These are phyloP conservation scores for Scheffersomyces amazonensis DNA, from an alignment of 805 yeast species.

Conservation along the genomic window DNA sequence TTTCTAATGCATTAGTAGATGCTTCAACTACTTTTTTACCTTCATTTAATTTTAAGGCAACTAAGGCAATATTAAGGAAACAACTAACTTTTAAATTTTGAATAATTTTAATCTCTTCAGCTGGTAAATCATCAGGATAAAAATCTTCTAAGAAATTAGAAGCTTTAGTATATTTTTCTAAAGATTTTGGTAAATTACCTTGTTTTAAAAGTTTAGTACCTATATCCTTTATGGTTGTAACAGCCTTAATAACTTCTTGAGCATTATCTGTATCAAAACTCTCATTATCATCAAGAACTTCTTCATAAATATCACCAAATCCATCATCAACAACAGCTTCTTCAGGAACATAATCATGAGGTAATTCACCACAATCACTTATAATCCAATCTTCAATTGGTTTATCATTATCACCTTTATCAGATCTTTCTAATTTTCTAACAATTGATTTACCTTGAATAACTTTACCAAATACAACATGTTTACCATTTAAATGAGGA, in stretches of 20 bases:
- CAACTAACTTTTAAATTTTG: slow-evolving; percentile 59
- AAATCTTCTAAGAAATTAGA: slow-evolving; percentile 65
- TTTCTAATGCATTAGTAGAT: slow-evolving; percentile 65
- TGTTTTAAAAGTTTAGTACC: slow-evolving; percentile 76
- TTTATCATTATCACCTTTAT: slow-evolving; percentile 63
- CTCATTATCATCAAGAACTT: slow-evolving; percentile 69
- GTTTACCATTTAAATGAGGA: slow-evolving; percentile 93
- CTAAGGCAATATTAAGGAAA: slow-evolving; percentile 71
- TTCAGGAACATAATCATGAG: slow-evolving; percentile 55
- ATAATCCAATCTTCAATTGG: slow-evolving; percentile 73
- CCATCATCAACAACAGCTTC: slow-evolving; percentile 60
- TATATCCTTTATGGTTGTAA: slow-evolving; percentile 62
- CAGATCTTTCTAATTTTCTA: slow-evolving; percentile 69
- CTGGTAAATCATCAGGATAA: slow-evolving; percentile 65
- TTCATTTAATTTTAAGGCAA: slow-evolving; percentile 61
- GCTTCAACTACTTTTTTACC: slow-evolving; percentile 54
- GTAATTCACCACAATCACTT: slow-evolving; percentile 74
- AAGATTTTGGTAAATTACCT: slow-evolving; percentile 55
- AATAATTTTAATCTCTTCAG: slow-evolving; percentile 49
- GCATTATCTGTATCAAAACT: slow-evolving; percentile 56
- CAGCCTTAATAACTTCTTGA: slow-evolving; percentile 66
- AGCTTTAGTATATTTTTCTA: slow-evolving; percentile 71
- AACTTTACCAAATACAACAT: slow-evolving; percentile 93
- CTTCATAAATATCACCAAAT: slow-evolving; percentile 83
- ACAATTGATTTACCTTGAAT: slow-evolving; percentile 76